Evolutionary conservation across 2,329 filamentous ascomycete genomes (phyloP), one percentile per base, ranked within the genome.

Genomic region (Trichoderma pleuroti): DNA sequence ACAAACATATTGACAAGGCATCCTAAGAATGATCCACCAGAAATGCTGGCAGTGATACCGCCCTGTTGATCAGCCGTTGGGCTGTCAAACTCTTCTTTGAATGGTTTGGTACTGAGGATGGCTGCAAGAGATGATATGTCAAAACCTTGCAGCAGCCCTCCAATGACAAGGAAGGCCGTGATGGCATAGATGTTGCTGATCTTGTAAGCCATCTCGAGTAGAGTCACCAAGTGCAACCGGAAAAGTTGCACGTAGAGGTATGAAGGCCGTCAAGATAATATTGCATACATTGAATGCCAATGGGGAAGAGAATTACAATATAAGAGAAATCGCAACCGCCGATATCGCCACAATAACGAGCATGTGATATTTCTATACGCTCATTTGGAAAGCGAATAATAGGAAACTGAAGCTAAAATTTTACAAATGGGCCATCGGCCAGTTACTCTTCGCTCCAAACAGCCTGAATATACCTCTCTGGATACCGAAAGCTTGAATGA

Each of bases 121-220:
- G 63, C 63, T 18, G 63, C 57, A 16, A 66, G 63, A 16, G 63
- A 66, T 14, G 63, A 66, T 66, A 66, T 66, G 10, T 66, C 63
- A 66, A 66, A 66, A 12, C 63, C 63, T 39, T 66, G 63, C 2
- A 66, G 49, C 21, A 66, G 32, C 11, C 63, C 63, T 30, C 63
- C 63, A 26, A 66, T 66, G 21, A 66, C 63, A 10, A 66, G 49
- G 6, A 66, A 66, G 14, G 63, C 63, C 18, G 63, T 66, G 34
- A 66, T 66, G 16, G 32, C 32, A 30, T 66, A 66, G 16, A 66
- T 66, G 49, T 66, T 66, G 21, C 18, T 39, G 8, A 66, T 56
- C 16, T 42, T 57, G 16, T 42, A 39, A 28, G 24, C 16, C 63
- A 66, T 66, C 21, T 28, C 30, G 24, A 57, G n/a, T 4, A 57